Evolutionary conservation across 495 filamentous ascomycete species (phyloP).

Genomic region (Xanthoparmelia taractica): DNA sequence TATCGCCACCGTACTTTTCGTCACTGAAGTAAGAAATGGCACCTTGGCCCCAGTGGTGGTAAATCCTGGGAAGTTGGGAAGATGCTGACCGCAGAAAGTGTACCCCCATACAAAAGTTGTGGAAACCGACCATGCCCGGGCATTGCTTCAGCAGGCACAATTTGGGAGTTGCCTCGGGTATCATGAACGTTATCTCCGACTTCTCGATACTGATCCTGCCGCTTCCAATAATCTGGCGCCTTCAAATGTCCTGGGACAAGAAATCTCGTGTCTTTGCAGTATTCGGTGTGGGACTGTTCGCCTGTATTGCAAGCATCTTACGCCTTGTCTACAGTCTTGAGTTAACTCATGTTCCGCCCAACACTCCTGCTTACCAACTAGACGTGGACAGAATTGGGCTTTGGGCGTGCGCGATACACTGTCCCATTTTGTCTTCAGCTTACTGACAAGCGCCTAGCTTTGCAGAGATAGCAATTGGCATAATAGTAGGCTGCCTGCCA

Average conservation of each 20-base stretch:
- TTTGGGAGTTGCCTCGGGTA: slow-evolving; percentile 19
- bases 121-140: neutral
- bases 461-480: slow-evolving; percentile 7
- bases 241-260: slow-evolving; percentile 5
- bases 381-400: neutral
- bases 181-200: slow-evolving; percentile 29
- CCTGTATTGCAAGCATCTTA: neutral
- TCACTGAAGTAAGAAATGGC: neutral
- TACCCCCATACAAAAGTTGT: neutral
- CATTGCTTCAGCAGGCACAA: neutral
- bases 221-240: slow-evolving; percentile 27
- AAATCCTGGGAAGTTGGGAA: neutral
- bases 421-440: neutral
- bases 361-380: neutral
- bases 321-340: neutral
- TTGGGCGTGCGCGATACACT: neutral
- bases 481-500: slow-evolving; percentile 6
- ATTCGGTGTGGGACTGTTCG: slow-evolving; percentile 6
- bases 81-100: neutral
- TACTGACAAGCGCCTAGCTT: neutral
- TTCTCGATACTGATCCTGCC: slow-evolving; percentile 29
- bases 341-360: neutral
- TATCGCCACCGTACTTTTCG: neutral
- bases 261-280: slow-evolving; percentile 9
- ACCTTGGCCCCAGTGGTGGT: neutral